phyloP scores from a whole-genome alignment of 2,329 filamentous ascomycete species.

The Trichoderma sp. region DNA sequence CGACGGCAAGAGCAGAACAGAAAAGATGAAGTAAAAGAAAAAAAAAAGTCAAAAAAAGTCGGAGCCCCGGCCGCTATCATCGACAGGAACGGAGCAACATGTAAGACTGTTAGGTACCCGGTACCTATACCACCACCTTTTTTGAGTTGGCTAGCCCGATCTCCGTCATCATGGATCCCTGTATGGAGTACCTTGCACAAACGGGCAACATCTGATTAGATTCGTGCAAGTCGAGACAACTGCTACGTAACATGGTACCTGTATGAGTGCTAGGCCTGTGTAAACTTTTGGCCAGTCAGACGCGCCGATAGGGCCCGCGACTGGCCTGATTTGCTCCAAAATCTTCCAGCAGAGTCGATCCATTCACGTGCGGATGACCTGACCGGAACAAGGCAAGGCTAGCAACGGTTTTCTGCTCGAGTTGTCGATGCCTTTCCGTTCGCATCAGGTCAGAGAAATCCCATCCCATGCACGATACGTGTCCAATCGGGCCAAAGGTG shows the following conservation, averaged over 20 bases:
- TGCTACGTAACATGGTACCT: neutral
- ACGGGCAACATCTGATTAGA: slow-evolving; percentile 13
- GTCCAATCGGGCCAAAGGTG: slow-evolving; percentile 18
- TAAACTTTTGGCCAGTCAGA: neutral
- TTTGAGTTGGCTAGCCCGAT: slow-evolving; percentile 16
- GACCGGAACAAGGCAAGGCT: slow-evolving; percentile 1
- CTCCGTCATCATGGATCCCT: slow-evolving; percentile 12
- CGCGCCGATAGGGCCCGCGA: neutral
- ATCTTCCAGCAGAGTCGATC: slow-evolving; percentile 3
- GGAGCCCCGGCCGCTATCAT: neutral
- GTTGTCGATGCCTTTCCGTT: neutral
- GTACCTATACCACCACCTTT: neutral
- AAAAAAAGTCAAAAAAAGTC: neutral
- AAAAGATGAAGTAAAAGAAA: neutral
- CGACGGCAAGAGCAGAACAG: neutral
- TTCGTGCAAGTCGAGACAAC: neutral
- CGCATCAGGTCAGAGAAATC: slow-evolving; percentile 5
- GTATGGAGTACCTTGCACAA: slow-evolving; percentile 5
- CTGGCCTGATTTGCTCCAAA: slow-evolving; percentile 10
- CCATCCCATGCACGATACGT: neutral
- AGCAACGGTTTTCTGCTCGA: neutral
- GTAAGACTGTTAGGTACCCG: neutral
- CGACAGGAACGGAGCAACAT: neutral
- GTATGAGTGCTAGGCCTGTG: neutral
- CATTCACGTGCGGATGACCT: slow-evolving; percentile 5